Evolutionary conservation across 352 stramenopile species (phyloP), one percentile per base, ranked within the genome.

Genomic region (Globisporangium barbulae): DNA sequence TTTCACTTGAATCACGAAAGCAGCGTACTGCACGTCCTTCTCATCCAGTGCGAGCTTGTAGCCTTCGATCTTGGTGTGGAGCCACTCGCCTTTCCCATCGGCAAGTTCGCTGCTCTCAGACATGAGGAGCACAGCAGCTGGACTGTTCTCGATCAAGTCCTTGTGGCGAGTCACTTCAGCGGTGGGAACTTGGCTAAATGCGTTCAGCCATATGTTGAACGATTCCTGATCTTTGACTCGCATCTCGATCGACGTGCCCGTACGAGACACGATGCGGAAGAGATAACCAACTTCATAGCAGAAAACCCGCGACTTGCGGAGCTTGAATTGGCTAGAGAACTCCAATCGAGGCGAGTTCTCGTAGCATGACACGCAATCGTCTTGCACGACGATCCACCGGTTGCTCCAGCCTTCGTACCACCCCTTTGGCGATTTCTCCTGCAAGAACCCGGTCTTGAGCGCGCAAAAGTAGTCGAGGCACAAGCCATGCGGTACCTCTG

Each of bases 321-420:
- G 69, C 53, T 84, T 79, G 44, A 91, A 91, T 55, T 95, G 86
- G 0, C 63, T 73, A 37, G 85, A 81, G 65, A 90, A 89, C 33
- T 91, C 81, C 1, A 93, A 65, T 13, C 78, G 84, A 12, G 86
- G 86, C 4, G 84, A 91, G 59, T 89, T 90, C 49, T 95, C 86
- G 56, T 90, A 95, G 65, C 84, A 92, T 12, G 78, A 86, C 19
- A 95, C 54, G 59, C 86, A 73, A 30, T 84, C 74, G 10, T 89
- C 76, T 69, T 93, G 79, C n/a, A 95, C 66, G 33, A 95, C 84
- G 37, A 95, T 69, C 86, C 86, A 95, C 4, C 84, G 78, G 44
- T 81, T 90, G 49, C 80, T 88, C 81, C 83, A 91, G 47, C 81
- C 85, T 73, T 95, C 86, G 35, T 93, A 93, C 83, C 84, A 95